phyloP scores from a whole-genome alignment of 257 asterid genomes.

The Solanum medicagineum region DNA sequence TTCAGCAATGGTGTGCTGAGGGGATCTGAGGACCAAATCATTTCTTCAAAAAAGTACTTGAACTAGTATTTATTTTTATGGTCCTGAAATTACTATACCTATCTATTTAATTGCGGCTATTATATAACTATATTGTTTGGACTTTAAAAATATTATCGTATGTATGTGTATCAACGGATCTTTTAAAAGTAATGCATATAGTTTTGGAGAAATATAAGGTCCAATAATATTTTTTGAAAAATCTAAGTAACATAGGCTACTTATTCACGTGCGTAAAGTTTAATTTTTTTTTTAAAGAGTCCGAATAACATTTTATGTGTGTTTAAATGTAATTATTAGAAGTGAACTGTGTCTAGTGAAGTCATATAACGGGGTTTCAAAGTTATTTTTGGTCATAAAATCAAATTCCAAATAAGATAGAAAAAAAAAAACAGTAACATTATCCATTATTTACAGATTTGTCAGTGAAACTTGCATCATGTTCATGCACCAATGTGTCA shows the following conservation, averaged over 20 bases:
- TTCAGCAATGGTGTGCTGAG: not conserved
- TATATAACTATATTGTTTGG: not conserved
- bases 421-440: not conserved
- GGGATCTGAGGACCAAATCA: not conserved
- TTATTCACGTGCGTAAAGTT: too few relatives aligned
- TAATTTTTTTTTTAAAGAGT: too few relatives aligned
- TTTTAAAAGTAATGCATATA: not conserved
- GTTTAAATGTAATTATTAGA: not conserved
- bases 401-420: not conserved
- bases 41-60: not conserved
- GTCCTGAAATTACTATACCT: not conserved
- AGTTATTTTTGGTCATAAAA: not conserved
- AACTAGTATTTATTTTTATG: not conserved
- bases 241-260: not conserved
- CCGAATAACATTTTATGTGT: too few relatives aligned
- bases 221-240: not conserved
- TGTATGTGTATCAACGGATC: not conserved
- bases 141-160: not conserved
- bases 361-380: not conserved
- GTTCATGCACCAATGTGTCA: not conserved
- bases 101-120: not conserved
- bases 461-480: not conserved
- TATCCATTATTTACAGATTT: not conserved
- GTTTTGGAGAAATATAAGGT: not conserved
- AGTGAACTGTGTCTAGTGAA: too few relatives aligned